Evolutionary conservation across 306 rosid species (phyloP).

Genomic region (Rubus parviflorus): DNA sequence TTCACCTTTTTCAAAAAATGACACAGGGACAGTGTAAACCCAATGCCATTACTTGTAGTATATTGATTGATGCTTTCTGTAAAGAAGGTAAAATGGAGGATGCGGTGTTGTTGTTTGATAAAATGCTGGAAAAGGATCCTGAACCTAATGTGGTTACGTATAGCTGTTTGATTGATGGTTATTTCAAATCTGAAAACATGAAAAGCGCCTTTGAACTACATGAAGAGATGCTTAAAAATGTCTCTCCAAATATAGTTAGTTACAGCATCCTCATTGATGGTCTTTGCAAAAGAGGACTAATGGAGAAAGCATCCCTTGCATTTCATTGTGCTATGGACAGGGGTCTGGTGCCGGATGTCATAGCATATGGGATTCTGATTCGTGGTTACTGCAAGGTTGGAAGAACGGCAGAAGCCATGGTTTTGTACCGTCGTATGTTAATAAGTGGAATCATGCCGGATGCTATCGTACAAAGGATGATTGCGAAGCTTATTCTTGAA

Average conservation of each 20-base stretch:
- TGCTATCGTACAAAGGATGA: conserved; percentile 19
- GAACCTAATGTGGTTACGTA: conserved; percentile 33
- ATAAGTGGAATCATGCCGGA: conserved; percentile 29
- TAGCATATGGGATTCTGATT: conserved; percentile 39
- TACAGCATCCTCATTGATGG: conserved; percentile 40
- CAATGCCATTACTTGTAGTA: conserved; percentile 34
- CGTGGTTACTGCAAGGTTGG: conserved; percentile 34
- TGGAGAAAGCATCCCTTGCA: conserved; percentile 32
- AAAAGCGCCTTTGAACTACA: conserved; percentile 28
- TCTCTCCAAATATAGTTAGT: conserved; percentile 37
- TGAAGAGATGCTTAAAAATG: conserved; percentile 29
- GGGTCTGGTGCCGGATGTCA: conserved; percentile 30
- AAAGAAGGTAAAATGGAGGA: conserved; percentile 32
- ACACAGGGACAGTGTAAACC: conserved; percentile 23
- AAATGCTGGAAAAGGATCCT: conserved; percentile 27
- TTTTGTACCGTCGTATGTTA: conserved; percentile 24
- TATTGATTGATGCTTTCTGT: conserved; percentile 30
- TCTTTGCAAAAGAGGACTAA: conserved; percentile 36
- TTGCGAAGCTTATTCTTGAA: conserved; percentile 1
- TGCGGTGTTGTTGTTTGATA: conserved; percentile 28
- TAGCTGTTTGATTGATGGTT: conserved; percentile 39
- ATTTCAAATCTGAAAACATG: conserved; percentile 25
- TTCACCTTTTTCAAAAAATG: conserved; percentile 21
- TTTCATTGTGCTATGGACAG: conserved; percentile 35
- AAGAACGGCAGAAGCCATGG: conserved; percentile 25